Evolutionary conservation across 805 yeast species (phyloP).

Genomic region (Candida orba): DNA sequence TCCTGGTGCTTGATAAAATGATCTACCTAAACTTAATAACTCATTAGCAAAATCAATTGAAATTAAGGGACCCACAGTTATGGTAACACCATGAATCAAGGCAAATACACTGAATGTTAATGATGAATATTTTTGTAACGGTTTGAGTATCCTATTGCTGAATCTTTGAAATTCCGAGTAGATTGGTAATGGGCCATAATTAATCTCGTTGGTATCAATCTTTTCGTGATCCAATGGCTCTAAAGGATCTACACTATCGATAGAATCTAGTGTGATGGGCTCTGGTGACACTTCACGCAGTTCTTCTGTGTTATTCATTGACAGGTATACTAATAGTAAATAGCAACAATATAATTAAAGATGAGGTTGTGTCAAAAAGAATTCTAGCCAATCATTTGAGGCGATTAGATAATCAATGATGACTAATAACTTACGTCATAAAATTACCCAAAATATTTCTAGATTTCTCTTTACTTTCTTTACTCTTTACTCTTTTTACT

Average conservation of each 20-base stretch:
- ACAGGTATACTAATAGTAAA: no score
- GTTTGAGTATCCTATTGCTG: constrained; percentile 10
- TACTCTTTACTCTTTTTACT: no score
- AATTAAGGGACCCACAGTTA: constrained; percentile 45
- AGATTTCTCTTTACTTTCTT: no score
- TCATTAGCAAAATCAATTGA: constrained; percentile 42
- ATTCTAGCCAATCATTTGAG: no score
- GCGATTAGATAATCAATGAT: no score
- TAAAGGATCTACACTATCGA: background rate
- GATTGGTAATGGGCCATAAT: background rate
- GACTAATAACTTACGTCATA: no score
- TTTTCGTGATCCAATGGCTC: no score
- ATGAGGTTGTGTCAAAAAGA: no score
- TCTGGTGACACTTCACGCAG: background rate
- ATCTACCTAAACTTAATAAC: constrained; percentile 50
- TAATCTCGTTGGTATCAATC: no score
- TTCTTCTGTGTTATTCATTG: background rate
- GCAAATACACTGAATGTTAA: constrained; percentile 49
- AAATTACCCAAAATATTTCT: no score
- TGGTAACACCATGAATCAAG: constrained; percentile 49
- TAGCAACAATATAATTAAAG: no score
- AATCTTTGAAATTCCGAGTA: background rate
- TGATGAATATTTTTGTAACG: constrained; percentile 53
- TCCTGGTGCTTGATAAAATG: constrained; percentile 48
- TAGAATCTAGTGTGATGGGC: background rate